These are phyloP conservation scores for Polygonum maritimum DNA, from an alignment of 148 eudicot species.

Conservation along the genomic window DNA sequence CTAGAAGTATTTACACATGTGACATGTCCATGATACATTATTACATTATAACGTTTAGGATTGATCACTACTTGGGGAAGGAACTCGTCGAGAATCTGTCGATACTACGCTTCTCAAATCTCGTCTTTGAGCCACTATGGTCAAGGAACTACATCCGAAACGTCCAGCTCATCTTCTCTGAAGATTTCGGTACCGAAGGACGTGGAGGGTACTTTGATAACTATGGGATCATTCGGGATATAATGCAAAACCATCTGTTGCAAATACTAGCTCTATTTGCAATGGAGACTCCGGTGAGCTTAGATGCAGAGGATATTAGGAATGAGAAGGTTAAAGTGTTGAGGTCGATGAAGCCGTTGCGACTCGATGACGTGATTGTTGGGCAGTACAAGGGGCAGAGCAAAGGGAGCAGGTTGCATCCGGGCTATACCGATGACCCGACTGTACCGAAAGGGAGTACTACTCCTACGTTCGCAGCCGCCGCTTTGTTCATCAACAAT, in stretches of 20 bases:
- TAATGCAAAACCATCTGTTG: conserved; percentile 88
- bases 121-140: conserved; percentile 87
- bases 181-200: conserved; percentile 75
- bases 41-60: conserved; percentile 25
- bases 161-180: conserved; percentile 75
- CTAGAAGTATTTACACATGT: not conserved
- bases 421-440: conserved; percentile 69
- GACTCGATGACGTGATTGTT: conserved; percentile 50
- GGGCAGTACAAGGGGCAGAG: conserved; percentile 83
- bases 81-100: conserved; percentile 81
- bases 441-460: conserved; percentile 54
- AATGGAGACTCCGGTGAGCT: conserved; percentile 90
- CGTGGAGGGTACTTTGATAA: conserved; percentile 80
- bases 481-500: conserved; percentile 71
- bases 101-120: conserved; percentile 88
- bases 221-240: conserved; percentile 84
- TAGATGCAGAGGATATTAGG: conserved; percentile 83
- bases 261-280: conserved; percentile 89
- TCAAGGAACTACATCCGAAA: conserved; percentile 69
- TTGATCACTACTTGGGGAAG: conserved; percentile 88
- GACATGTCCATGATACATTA: not conserved
- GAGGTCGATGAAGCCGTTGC: conserved; percentile 67
- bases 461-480: conserved; percentile 87
- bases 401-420: conserved; percentile 44
- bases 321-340: conserved; percentile 93